These are phyloP conservation scores for Thymus mandschuricus DNA, from an alignment of 257 asterid species.

Conservation along the genomic window DNA sequence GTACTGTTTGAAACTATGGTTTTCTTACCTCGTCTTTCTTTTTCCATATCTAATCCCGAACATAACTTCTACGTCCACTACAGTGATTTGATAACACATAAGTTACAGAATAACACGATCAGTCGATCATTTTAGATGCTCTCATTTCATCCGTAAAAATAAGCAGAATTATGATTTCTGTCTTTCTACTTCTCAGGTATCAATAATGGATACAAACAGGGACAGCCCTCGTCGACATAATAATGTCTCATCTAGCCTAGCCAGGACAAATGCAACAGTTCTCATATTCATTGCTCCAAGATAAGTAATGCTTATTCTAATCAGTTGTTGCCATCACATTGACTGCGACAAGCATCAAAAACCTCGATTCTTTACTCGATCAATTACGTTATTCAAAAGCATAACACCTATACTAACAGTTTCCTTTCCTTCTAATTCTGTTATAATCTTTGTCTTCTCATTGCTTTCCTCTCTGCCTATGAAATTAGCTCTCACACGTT, in stretches of 20 bases:
- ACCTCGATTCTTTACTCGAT: background rate
- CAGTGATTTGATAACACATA: background rate
- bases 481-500: background rate
- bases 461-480: background rate
- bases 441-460: background rate
- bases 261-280: constrained; percentile 27
- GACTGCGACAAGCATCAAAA: background rate
- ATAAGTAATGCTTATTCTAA: constrained; percentile 21
- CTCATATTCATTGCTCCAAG: constrained; percentile 2
- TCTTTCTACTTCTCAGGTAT: constrained; percentile 12
- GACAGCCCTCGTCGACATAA: constrained; percentile 4
- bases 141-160: background rate
- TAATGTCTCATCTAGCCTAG: constrained; percentile 30
- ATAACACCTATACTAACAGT: background rate
- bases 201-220: constrained; percentile 4
- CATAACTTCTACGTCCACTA: background rate
- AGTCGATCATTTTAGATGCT: constrained; percentile 5
- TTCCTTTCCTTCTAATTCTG: background rate
- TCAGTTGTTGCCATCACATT: constrained; percentile 12
- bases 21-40: background rate
- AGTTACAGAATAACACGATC: constrained; percentile 1
- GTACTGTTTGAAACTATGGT: background rate
- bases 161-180: background rate
- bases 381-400: background rate
- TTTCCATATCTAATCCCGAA: background rate